Base-by-base conservation (phyloP, 2,329 filamentous ascomycete genomes). In the Colletotrichum abscissum region DNA sequence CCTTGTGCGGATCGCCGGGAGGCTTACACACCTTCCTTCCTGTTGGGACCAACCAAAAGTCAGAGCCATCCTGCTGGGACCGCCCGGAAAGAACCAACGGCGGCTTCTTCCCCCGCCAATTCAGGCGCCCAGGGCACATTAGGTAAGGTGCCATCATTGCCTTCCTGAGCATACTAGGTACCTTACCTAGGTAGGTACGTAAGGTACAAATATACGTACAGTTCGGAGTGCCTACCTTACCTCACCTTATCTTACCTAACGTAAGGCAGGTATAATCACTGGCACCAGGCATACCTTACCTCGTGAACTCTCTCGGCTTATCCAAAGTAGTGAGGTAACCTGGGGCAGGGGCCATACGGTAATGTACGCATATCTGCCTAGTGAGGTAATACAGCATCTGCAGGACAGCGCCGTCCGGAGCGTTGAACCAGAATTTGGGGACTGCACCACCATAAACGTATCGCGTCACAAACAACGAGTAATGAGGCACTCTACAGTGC, bases 381-480 rank as follows among this genome's bases (percentile, higher is more conserved):
- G 35, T 42, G 14, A 42, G 38, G 38, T 42, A 7, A 19, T 22
- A 22, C 11, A 11, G 30, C 56, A 24, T 24, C 26, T 26, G 52
- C 33, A 35, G 33, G 33, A 19, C 14, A 33, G 14, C 22, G 16
- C 22, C 35, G 24, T 55, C 26, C 24, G 19, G 63, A 67, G 68
- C 56, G 55, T 71, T 71, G 68, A 67, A 67, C 63, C 68, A 67
- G 12, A 69, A 42, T 54, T 42, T 59, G 67, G 60, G 67, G 54
- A 69, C 67, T 24, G n/a, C 55, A 28, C 30, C 42, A 33, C 42
- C 46, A 52, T 5, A 11, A 14, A 63, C 14, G 16, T 19, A 16
- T 28, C 26, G 52, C 52, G 22, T 12, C 22, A 55, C 22, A 28
- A 55, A 24, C 22, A 11, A 55, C 4, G 6, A 24, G n/a, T 55